Conservation (phyloP, 371 early-diverging fungal genomes). For the Mortierella sp. region DNA sequence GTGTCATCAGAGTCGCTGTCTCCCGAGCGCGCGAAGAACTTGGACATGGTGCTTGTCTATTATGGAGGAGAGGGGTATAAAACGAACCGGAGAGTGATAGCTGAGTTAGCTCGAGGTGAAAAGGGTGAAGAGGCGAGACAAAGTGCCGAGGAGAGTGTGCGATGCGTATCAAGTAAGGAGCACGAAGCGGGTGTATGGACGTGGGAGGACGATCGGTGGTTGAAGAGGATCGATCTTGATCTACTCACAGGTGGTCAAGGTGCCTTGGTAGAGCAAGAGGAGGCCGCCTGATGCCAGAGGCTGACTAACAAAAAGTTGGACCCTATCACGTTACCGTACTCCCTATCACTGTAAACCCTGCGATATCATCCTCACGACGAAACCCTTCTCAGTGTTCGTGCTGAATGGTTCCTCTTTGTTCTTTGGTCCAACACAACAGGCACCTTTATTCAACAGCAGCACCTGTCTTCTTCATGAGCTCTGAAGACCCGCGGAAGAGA, state of each 20-base stretch:
- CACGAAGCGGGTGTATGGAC: background rate
- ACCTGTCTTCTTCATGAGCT: constrained; percentile 41
- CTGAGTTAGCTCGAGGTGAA: background rate
- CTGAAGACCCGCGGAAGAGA: constrained; percentile 46
- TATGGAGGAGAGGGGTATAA: background rate
- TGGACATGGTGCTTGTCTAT: constrained; percentile 56
- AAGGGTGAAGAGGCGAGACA: background rate
- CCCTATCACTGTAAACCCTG: too few relatives aligned
- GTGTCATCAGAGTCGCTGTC: constrained; percentile 59
- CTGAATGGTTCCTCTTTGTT: too few relatives aligned
- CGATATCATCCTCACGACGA: too few relatives aligned
- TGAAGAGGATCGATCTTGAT: constrained; percentile 5
- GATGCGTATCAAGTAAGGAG: background rate
- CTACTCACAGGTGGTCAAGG: constrained; percentile 17
- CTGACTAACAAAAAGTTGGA: background rate
- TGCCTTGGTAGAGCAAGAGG: constrained; percentile 13
- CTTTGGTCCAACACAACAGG: too few relatives aligned
- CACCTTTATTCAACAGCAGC: too few relatives aligned
- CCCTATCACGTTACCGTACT: too few relatives aligned
- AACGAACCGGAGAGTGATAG: background rate
- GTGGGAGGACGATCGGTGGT: background rate
- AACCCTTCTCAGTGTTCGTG: too few relatives aligned
- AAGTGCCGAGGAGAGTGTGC: background rate
- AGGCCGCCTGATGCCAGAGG: background rate
- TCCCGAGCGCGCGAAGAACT: constrained; percentile 63